phyloP scores from a whole-genome alignment of 345 rosid genomes.

The Salix purpurea region DNA sequence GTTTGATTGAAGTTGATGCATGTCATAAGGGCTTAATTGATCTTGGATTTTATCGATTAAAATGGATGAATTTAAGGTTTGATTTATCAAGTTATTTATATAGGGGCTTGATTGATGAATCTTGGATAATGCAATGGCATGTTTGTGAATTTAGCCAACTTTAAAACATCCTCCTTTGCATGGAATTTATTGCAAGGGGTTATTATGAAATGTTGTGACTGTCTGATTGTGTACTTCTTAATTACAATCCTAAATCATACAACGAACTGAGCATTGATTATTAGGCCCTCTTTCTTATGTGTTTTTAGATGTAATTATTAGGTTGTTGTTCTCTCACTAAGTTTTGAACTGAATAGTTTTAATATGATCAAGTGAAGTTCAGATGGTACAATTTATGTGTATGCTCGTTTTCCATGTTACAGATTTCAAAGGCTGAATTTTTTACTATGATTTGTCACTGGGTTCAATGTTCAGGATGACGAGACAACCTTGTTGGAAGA shows the following conservation, averaged over 20 bases:
- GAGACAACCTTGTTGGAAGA: constrained; percentile 84
- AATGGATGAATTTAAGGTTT: background rate
- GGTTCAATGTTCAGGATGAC: constrained; percentile 63
- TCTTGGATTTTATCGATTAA: background rate
- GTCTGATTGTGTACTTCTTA: background rate
- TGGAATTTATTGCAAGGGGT: background rate
- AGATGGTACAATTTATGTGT: constrained; percentile 2
- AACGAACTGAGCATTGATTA: background rate
- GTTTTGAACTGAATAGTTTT: background rate
- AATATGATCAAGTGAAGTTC: background rate
- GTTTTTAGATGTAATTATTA: background rate
- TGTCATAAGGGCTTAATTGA: background rate
- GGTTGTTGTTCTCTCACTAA: background rate
- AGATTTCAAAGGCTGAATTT: background rate
- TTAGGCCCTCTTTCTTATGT: background rate
- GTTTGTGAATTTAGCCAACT: background rate
- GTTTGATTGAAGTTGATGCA: too few species aligned
- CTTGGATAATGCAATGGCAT: background rate
- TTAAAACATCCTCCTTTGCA: background rate
- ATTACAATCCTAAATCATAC: background rate
- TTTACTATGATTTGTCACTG: constrained; percentile 5
- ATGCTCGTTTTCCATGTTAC: background rate
- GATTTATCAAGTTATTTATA: background rate
- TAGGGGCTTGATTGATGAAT: background rate
- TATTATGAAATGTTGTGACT: background rate